Evolutionary conservation across 2,329 filamentous ascomycete genomes (phyloP), one percentile per base, ranked within the genome.

Genomic region (Mollisiaceae sp.): DNA sequence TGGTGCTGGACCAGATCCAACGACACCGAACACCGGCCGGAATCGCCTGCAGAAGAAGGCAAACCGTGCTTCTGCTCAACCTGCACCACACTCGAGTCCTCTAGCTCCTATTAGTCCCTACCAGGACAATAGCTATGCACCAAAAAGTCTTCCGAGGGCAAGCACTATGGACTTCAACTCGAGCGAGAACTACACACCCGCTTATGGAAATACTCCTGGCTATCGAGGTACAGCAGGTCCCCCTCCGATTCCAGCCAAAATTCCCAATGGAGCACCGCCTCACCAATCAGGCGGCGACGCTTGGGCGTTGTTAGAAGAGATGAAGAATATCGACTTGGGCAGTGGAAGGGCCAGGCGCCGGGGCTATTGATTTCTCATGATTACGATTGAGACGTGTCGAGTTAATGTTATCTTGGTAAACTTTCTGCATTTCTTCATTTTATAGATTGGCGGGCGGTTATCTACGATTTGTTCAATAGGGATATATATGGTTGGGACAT

Each of bases 171-270:
- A 76, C 55, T 75, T 67, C 36, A 54, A 67, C 57, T 45, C 69
- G 6, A 71, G 66, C 62, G 75, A 75, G 50, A 74, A 74, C 41
- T 73, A 72, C 58, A 58, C 68, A 12, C 69, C 71, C 11, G 60
- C 73, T 15, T 73, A 74, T 50, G 72, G 75, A 11, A 69, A 70
- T 52, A 64, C 72, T 66, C 68, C 75, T 68, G 63, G 75, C 35
- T 73, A 78, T 74, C 62, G 75, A 27, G 69, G 73, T 11, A 73
- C 75, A 54, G 65, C 72, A 8, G 79, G 76, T 20, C 81, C 79
- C 0, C 89, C 90, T 14, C 86, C 88, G 0, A 83, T 91, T 58
- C 90, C 90, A 3, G 88, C 89, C n/a, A 92, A 92, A 78, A 80
- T 92, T 9, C 89, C 89, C 0, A 70, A 83, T 81, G 79, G 83